phyloP scores from a whole-genome alignment of 192 early-diverging fungal genomes.

The Gonapodya prolifera region DNA sequence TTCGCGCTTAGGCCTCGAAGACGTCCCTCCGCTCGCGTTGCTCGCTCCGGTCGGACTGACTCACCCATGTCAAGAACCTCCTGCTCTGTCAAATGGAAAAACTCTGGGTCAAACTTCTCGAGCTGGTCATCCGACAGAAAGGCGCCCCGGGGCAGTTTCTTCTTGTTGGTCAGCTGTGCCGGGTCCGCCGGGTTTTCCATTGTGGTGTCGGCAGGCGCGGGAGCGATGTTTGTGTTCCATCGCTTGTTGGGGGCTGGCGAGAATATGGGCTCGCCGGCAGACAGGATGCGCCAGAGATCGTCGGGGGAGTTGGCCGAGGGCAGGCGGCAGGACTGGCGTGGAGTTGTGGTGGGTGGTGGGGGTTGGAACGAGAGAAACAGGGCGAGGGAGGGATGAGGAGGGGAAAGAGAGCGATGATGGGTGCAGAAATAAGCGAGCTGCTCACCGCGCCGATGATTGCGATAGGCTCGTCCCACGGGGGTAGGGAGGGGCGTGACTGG shows the following conservation, averaged over 20 bases:
- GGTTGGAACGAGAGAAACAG: neutral
- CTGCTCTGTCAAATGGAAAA: neutral
- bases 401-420: too few species aligned
- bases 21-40: too few species aligned
- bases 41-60: neutral
- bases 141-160: neutral
- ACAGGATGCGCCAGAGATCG: neutral
- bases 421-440: too few species aligned
- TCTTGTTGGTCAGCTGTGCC: neutral
- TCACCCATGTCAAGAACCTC: neutral
- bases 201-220: neutral
- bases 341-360: neutral
- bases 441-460: neutral
- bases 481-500: neutral
- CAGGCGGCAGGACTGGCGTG: neutral
- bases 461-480: neutral
- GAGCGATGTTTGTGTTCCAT: neutral
- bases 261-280: neutral
- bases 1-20: too few species aligned
- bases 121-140: constrained; percentile 2
- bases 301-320: neutral
- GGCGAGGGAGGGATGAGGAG: neutral
- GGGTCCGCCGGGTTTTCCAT: neutral
- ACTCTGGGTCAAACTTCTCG: neutral
- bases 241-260: constrained; percentile 4